Evolutionary conservation across 169 alveolate genomes (phyloP).

Genomic region (Plasmodium relictum): DNA sequence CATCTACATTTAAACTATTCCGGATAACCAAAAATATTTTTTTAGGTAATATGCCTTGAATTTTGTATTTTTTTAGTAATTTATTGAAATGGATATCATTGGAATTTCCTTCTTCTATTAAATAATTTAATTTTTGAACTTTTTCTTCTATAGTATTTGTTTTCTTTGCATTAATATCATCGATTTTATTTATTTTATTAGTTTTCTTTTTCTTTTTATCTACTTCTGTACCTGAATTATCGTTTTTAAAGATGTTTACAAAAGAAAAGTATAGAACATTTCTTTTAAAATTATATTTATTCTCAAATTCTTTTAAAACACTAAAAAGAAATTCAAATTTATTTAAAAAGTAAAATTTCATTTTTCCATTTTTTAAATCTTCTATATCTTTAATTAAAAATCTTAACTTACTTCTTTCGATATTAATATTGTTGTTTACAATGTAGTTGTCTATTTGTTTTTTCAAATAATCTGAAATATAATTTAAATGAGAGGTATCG

Average conservation of each 20-base stretch:
- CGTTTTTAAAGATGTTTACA: constrained; percentile 9
- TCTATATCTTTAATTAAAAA: constrained; percentile 74
- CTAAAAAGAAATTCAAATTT: constrained; percentile 61
- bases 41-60: constrained; percentile 71
- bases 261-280: constrained; percentile 28
- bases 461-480: constrained; percentile 50
- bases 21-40: constrained; percentile 59
- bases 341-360: constrained; percentile 74
- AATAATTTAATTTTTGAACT: constrained; percentile 35
- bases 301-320: constrained; percentile 55
- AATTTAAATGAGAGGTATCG: constrained; percentile 56
- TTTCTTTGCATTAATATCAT: background rate
- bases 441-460: constrained; percentile 50
- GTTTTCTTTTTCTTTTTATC: constrained; percentile 1
- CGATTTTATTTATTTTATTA: background rate
- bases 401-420: constrained; percentile 64
- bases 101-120: constrained; percentile 35
- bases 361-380: constrained; percentile 74
- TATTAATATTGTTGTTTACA: constrained; percentile 17
- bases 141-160: constrained; percentile 13
- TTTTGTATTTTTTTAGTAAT: constrained; percentile 57
- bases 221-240: background rate
- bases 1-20: constrained; percentile 68
- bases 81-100: constrained; percentile 32
- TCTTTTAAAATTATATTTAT: constrained; percentile 43